These are phyloP conservation scores for Suhomyces sp. DNA, from an alignment of 805 yeast genomes.

Conservation along the genomic window DNA sequence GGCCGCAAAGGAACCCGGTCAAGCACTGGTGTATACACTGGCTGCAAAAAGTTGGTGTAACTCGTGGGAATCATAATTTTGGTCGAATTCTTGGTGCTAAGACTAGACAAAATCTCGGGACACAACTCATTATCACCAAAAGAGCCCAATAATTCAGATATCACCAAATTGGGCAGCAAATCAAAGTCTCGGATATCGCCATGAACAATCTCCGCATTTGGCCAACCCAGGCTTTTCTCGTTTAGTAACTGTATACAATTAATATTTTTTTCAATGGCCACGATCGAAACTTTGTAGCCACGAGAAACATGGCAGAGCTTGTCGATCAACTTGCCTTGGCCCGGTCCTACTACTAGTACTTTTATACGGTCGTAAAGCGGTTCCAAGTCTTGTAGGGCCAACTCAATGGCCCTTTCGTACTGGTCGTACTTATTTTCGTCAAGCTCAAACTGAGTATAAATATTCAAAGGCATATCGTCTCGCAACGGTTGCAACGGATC, in stretches of 20 bases:
- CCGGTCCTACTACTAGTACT: conserved; percentile 78
- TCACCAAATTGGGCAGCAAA: conserved; percentile 49
- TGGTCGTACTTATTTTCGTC: conserved; percentile 67
- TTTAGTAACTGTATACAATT: conserved; percentile 53
- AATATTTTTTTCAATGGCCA: conserved; percentile 71
- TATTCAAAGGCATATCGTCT: conserved; percentile 51
- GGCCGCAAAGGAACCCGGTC: conserved; percentile 14
- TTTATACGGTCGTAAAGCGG: conserved; percentile 1
- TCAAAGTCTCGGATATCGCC: conserved; percentile 51
- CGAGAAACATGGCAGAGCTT: conserved; percentile 13
- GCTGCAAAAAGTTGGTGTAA: conserved; percentile 61
- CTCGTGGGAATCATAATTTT: conserved; percentile 40
- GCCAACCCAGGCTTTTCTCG: conserved; percentile 54
- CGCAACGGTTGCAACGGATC: conserved; percentile 73
- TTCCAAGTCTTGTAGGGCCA: conserved; percentile 42
- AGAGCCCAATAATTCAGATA: conserved; percentile 84
- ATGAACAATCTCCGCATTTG: conserved; percentile 48
- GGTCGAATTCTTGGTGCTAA: conserved; percentile 40
- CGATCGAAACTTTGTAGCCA: conserved; percentile 8
- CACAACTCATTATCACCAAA: conserved; percentile 90
- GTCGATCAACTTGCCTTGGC: conserved; percentile 78
- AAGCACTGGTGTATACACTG: conserved; percentile 57
- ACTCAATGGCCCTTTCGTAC: conserved; percentile 62
- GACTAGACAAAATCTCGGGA: conserved; percentile 62
- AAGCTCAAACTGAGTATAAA: conserved; percentile 68